These are phyloP conservation scores for Ustilago cynodontis DNA, from an alignment of 1,284 basidiomycete species.

Conservation along the genomic window DNA sequence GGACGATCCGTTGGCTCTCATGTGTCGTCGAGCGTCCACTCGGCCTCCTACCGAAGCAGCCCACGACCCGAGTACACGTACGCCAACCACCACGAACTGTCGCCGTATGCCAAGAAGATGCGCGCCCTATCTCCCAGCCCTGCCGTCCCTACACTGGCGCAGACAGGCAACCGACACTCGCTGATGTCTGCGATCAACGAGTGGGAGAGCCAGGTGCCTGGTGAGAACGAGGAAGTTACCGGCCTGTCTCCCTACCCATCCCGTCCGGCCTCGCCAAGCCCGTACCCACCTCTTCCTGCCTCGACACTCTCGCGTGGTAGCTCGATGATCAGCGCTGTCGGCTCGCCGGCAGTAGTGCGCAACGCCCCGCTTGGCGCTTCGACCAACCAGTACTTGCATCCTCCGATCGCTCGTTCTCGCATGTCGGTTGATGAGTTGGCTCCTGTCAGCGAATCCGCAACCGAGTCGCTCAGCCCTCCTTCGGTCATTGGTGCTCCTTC, in stretches of 20 bases:
- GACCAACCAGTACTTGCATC: constrained; percentile 60
- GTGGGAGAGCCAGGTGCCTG: constrained; percentile 59
- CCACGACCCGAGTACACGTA: constrained; percentile 48
- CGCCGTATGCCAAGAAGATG: constrained; percentile 55
- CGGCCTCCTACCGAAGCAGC: constrained; percentile 39
- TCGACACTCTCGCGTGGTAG: constrained; percentile 50
- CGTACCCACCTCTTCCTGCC: constrained; percentile 49
- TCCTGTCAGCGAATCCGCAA: constrained; percentile 25
- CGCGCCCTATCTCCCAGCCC: constrained; percentile 51
- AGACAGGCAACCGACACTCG: constrained; percentile 46
- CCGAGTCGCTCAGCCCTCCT: constrained; percentile 26
- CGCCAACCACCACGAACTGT: constrained; percentile 53
- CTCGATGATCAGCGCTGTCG: constrained; percentile 51
- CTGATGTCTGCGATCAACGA: constrained; percentile 65
- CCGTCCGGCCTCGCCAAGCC: constrained; percentile 33
- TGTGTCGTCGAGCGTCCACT: constrained; percentile 54
- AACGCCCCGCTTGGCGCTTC: constrained; percentile 64
- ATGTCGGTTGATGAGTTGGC: constrained; percentile 34
- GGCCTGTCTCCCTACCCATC: constrained; percentile 36
- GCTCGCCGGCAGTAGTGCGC: constrained; percentile 56
- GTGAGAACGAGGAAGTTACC: constrained; percentile 13
- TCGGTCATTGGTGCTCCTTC: constrained; percentile 12
- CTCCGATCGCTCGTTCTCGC: constrained; percentile 47
- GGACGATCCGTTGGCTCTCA: constrained; percentile 52
- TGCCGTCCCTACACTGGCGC: constrained; percentile 24